Conservation (phyloP, 2,329 filamentous ascomycete genomes). For the Sarocladium strictum region DNA sequence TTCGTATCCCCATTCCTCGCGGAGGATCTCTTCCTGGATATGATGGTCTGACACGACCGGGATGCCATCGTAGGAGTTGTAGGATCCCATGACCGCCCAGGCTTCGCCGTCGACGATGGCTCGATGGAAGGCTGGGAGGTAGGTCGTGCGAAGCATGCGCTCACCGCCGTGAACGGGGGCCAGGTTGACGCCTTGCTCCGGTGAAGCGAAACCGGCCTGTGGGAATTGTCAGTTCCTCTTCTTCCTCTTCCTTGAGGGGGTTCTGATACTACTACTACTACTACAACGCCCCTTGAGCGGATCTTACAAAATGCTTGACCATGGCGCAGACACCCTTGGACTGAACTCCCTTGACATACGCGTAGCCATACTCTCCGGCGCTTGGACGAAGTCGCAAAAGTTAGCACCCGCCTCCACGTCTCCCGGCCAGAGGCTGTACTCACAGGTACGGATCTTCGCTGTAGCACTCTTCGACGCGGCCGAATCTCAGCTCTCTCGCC, state of each 20-base stretch:
- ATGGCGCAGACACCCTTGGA: slow-evolving; percentile 60
- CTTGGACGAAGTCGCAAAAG: slow-evolving; percentile 15
- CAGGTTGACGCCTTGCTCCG: slow-evolving; percentile 68
- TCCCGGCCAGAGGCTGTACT: slow-evolving; percentile 12
- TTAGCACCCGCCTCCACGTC: neutral
- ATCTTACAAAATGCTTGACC: slow-evolving; percentile 64
- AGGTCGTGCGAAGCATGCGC: slow-evolving; percentile 48
- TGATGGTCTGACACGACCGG: slow-evolving; percentile 61
- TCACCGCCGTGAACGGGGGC: slow-evolving; percentile 50
- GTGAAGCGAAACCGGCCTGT: slow-evolving; percentile 55
- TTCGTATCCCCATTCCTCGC: slow-evolving; percentile 67
- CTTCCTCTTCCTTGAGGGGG: neutral
- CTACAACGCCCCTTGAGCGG: too few relatives aligned
- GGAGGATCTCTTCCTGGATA: slow-evolving; percentile 61
- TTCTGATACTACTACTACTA: too few relatives aligned
- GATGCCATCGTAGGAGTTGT: slow-evolving; percentile 68
- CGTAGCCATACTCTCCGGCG: slow-evolving; percentile 60
- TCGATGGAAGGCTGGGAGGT: slow-evolving; percentile 57
- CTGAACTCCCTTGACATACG: slow-evolving; percentile 53
- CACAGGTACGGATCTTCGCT: slow-evolving; percentile 62
- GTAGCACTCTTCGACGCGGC: slow-evolving; percentile 68
- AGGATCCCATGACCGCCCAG: slow-evolving; percentile 66
- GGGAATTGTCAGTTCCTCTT: neutral
- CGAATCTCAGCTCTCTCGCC: slow-evolving; percentile 64
- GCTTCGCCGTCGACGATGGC: slow-evolving; percentile 66